Evolutionary conservation across 306 rosid genomes (phyloP), one percentile per base, ranked within the genome.

Genomic region (peach (Prunus persica)): DNA sequence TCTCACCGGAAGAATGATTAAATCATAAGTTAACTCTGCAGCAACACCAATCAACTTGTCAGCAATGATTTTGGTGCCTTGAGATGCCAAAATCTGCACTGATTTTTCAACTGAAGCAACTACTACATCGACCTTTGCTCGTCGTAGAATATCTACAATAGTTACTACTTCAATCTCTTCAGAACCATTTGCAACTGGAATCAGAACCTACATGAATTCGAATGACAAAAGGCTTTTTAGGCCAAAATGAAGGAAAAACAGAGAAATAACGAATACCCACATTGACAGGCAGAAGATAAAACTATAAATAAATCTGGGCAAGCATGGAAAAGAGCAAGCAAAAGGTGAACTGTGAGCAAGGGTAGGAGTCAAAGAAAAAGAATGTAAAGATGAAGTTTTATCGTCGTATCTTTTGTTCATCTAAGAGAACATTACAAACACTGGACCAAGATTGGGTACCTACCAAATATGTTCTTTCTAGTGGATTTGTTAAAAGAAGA

Each of bases 1-100:
- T 49, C 93, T 90, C 74, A 95, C 98, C 77, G 93, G 96, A 86
- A 95, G 97, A 86, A 95, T 85, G 76, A 95, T 90, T 78, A 95
- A 63, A 84, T 95, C 98, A 69, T 81, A 90, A 24, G 82, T 77
- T 58, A 92, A 86, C 79, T 88, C 89, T 47, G 90, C 89, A 83
- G 91, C 96, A 61, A 89, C 91, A 5, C 83, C 69, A 55, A 95
- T 85, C 65, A 87, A 82, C 81, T 76, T 83, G 86, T 95, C 98
- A 69, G 97, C 96, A 78, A 92, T 81, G 52, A 95, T 84, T 84
- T 89, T 92, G 77, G 91, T 88, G 83, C 97, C 90, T 58, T 11
- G 86, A 49, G 96, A 90, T 57, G 86, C 89, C 82, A 79, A 78
- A 79, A 95, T 88, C 81, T 83, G 85, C 49, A 65, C 81, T 46